Evolutionary conservation across 805 yeast genomes (phyloP).

Genomic region (Saccharomycopsis selenospora): DNA sequence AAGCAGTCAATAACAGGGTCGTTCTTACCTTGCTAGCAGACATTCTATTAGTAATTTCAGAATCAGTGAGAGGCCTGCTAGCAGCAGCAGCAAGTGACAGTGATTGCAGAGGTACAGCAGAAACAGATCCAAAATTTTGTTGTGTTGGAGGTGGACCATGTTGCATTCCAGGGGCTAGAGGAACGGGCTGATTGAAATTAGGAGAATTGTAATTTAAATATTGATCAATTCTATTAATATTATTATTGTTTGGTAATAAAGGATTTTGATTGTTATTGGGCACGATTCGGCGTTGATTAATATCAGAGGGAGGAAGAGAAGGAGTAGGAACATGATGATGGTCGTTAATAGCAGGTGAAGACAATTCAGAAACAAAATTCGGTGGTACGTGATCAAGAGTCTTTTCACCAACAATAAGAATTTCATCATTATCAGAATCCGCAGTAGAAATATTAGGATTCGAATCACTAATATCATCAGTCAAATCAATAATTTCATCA

Average conservation of each 20-base stretch:
- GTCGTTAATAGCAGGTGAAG: not conserved
- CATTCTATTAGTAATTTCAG: not conserved
- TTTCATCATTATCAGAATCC: slow-evolving; percentile 7
- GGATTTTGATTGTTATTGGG: not conserved
- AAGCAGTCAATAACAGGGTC: not conserved
- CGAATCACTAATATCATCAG: slow-evolving; percentile 5
- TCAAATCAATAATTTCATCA: slow-evolving; percentile 10
- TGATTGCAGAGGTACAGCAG: too few relatives aligned
- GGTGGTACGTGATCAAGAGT: not conserved
- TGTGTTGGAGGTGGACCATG: slow-evolving; percentile 4
- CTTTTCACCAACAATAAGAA: slow-evolving; percentile 6
- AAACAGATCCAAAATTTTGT: not conserved
- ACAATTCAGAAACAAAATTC: not conserved
- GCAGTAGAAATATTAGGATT: not conserved
- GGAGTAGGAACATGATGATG: too few relatives aligned
- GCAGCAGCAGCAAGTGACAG: too few relatives aligned
- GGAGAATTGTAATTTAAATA: too few relatives aligned
- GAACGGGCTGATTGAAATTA: slow-evolving; percentile 15
- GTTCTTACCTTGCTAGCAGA: not conserved
- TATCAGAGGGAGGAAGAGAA: not conserved
- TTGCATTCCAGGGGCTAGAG: slow-evolving; percentile 1
- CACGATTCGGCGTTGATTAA: too few relatives aligned
- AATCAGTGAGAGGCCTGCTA: too few relatives aligned
- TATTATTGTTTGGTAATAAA: not conserved
- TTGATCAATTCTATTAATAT: too few relatives aligned